A percentile compares a stretch with the other conserved stretches of the same genome.
Conservation (phyloP, 2,329 filamentous ascomycete genomes). For the Neofusicoccum sp. region DNA sequence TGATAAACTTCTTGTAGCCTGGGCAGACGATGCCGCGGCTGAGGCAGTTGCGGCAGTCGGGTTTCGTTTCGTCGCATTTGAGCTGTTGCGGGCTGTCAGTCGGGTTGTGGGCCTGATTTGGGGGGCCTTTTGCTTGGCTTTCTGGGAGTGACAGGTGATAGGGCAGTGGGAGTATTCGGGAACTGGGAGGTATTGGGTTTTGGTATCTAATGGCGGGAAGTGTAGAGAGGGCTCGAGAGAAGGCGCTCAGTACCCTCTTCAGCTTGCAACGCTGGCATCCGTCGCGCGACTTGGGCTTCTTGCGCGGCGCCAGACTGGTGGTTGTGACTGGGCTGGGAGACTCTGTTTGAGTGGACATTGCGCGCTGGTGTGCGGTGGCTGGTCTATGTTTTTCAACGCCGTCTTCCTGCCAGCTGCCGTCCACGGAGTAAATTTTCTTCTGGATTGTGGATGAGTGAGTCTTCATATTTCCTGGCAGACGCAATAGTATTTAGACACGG, state of each 20-base stretch:
- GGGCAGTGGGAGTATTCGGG: not conserved
- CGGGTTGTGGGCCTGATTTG: not conserved
- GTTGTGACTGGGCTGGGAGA: not conserved
- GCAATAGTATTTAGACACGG: not conserved
- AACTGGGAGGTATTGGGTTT: not conserved
- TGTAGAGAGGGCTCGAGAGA: not conserved
- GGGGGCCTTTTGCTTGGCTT: conserved; percentile 12
- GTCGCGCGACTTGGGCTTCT: conserved; percentile 29
- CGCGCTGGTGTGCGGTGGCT: not conserved
- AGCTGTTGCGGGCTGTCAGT: conserved; percentile 25
- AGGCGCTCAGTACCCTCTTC: conserved; percentile 22
- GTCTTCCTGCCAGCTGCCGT: not conserved
- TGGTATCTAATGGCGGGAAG: not conserved
- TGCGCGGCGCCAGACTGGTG: conserved; percentile 12
- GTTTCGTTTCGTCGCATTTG: conserved; percentile 47
- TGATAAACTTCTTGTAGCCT: conserved; percentile 47
- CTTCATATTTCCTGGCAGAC: not conserved
- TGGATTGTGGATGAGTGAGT: not conserved
- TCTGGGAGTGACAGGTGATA: not conserved
- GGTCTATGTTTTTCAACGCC: not conserved
- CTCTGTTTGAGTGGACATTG: not conserved
- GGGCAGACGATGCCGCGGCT: conserved; percentile 45
- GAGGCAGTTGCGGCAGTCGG: conserved; percentile 44
- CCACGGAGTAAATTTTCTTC: not conserved
- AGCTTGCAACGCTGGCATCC: conserved; percentile 30